Evolutionary conservation across 345 rosid genomes (phyloP).

Genomic region (Hevea brasiliensis): DNA sequence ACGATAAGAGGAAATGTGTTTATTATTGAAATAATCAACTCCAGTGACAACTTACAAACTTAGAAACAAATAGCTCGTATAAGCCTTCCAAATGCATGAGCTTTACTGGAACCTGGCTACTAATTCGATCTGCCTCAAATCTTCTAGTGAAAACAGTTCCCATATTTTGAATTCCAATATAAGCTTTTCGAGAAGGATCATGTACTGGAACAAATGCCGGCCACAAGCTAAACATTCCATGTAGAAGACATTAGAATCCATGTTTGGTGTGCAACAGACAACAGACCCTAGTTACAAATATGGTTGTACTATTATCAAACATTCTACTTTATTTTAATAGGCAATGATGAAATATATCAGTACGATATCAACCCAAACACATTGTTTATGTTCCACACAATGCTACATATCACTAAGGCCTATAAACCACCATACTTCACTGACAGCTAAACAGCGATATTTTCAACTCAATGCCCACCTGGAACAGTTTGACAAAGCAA

Average conservation of each 20-base stretch:
- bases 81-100: conserved; percentile 96
- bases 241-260: conserved; percentile 2
- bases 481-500: conserved; percentile 87
- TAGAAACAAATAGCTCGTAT: conserved; percentile 87
- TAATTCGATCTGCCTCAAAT: conserved; percentile 88
- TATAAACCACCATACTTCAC: conserved; percentile 5
- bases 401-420: background rate
- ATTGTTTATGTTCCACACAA: background rate
- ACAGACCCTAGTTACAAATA: conserved; percentile 1
- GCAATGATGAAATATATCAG: background rate
- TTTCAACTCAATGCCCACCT: conserved; percentile 52
- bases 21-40: conserved; percentile 8
- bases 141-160: conserved; percentile 89
- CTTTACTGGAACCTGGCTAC: conserved; percentile 93
- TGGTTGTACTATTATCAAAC: background rate
- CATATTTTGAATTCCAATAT: conserved; percentile 90
- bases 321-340: background rate
- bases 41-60: conserved; percentile 67
- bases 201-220: conserved; percentile 98
- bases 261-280: conserved; percentile 1
- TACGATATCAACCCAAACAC: background rate
- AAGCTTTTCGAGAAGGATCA: conserved; percentile 86
- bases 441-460: conserved; percentile 11
- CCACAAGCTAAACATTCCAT: conserved; percentile 65
- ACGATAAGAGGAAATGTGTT: background rate